These are phyloP conservation scores for Saposhnikovia divaricata DNA, from an alignment of 129 eudicot genomes.

Conservation along the genomic window DNA sequence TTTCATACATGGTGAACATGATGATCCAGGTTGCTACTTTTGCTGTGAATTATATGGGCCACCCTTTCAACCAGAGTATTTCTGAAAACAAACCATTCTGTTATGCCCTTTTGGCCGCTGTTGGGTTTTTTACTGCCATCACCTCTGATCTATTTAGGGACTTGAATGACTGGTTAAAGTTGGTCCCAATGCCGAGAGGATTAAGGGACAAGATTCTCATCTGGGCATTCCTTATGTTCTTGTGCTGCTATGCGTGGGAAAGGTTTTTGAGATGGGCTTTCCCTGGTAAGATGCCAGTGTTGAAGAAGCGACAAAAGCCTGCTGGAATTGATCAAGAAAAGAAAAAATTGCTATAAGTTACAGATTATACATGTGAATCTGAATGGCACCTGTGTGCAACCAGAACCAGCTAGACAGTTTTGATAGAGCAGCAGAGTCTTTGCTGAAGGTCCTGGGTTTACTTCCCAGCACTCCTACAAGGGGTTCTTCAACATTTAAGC, in stretches of 20 bases:
- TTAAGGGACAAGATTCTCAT: constrained; percentile 62
- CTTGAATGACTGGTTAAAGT: constrained; percentile 71
- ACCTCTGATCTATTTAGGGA: constrained; percentile 68
- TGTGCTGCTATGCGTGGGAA: constrained; percentile 75
- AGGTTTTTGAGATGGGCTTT: constrained; percentile 84
- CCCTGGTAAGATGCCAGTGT: constrained; percentile 83
- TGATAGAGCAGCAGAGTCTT: constrained; percentile 1
- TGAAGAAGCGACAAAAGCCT: constrained; percentile 38
- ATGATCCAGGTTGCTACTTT: constrained; percentile 95
- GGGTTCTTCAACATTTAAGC: neutral
- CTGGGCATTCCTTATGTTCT: constrained; percentile 63
- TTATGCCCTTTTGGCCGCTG: constrained; percentile 61
- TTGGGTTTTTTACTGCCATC: constrained; percentile 63
- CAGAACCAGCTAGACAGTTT: neutral
- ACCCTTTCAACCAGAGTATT: constrained; percentile 85
- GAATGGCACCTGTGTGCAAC: neutral
- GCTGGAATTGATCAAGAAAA: constrained; percentile 21
- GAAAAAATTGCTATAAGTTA: constrained; percentile 38
- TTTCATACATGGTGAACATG: constrained; percentile 82
- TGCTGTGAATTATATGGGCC: constrained; percentile 95
- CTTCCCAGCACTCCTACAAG: neutral
- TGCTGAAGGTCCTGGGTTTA: neutral
- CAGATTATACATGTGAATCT: constrained; percentile 1
- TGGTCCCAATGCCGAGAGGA: constrained; percentile 62
- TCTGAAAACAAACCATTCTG: constrained; percentile 64